These are phyloP conservation scores for Arctium lappa DNA, from an alignment of 129 eudicot genomes.

Conservation along the genomic window DNA sequence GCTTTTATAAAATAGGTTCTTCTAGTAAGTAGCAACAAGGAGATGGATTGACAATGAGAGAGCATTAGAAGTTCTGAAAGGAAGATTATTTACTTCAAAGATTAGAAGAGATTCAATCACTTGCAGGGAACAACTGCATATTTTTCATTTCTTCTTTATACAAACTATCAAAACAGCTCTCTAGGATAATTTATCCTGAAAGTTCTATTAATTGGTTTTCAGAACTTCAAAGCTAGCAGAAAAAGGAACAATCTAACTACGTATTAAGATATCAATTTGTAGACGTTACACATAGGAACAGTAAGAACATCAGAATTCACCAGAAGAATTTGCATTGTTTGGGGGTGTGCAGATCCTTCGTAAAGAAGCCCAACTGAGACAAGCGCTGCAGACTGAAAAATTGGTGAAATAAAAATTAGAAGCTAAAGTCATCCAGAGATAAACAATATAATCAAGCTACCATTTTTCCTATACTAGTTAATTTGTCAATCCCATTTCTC, in stretches of 20 bases:
- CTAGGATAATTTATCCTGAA: background rate
- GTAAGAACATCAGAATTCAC: constrained; percentile 32
- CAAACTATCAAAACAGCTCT: background rate
- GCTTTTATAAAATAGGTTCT: background rate
- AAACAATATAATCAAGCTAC: background rate
- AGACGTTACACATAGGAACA: constrained; percentile 8
- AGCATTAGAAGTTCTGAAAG: constrained; percentile 2
- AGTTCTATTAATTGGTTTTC: background rate
- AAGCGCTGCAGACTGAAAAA: constrained; percentile 92
- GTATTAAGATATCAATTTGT: background rate
- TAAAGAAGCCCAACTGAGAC: constrained; percentile 92
- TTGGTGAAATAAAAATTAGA: constrained; percentile 10
- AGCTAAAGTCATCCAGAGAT: background rate
- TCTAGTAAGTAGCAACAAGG: background rate
- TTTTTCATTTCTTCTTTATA: background rate
- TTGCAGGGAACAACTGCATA: background rate
- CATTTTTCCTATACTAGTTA: background rate
- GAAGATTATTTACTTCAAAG: background rate
- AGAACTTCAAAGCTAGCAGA: constrained; percentile 8
- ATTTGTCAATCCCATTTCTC: background rate
- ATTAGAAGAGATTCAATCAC: background rate
- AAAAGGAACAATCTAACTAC: background rate
- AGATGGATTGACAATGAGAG: background rate
- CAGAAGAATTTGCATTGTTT: constrained; percentile 86
- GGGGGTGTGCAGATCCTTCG: constrained; percentile 96